phyloP scores from a whole-genome alignment of 306 rosid genomes.

The Pueraria montana region DNA sequence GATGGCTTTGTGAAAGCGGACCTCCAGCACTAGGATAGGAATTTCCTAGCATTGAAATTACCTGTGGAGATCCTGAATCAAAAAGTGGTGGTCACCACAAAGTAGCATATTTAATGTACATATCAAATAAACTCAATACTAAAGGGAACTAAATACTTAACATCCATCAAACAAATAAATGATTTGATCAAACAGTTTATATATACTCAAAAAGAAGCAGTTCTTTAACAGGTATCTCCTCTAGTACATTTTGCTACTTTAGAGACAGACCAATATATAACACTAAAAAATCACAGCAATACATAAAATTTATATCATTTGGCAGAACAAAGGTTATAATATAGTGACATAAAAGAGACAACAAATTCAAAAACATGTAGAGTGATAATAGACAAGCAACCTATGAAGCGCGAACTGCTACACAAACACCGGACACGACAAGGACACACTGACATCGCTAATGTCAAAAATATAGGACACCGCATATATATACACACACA shows the following conservation, averaged over 20 bases:
- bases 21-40: constrained; percentile 92
- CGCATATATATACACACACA: too few species aligned
- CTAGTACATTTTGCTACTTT: background rate
- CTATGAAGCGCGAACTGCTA: background rate
- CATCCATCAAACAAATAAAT: constrained; percentile 27
- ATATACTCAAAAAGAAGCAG: constrained; percentile 1
- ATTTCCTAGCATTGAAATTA: constrained; percentile 86
- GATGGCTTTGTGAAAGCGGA: constrained; percentile 84
- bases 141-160: background rate
- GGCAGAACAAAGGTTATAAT: background rate
- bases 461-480: background rate
- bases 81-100: constrained; percentile 54
- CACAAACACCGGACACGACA: background rate
- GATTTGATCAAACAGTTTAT: background rate
- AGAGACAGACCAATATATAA: background rate
- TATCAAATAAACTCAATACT: constrained; percentile 9
- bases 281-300: background rate
- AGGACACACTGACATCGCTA: background rate
- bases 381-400: background rate
- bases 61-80: constrained; percentile 92
- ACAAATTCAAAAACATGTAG: background rate
- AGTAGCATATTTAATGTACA: constrained; percentile 1
- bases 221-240: background rate
- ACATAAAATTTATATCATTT: background rate
- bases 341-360: background rate